Base-by-base conservation (phyloP, 352 stramenopile genomes). In the Phytopythium oedochilum region DNA sequence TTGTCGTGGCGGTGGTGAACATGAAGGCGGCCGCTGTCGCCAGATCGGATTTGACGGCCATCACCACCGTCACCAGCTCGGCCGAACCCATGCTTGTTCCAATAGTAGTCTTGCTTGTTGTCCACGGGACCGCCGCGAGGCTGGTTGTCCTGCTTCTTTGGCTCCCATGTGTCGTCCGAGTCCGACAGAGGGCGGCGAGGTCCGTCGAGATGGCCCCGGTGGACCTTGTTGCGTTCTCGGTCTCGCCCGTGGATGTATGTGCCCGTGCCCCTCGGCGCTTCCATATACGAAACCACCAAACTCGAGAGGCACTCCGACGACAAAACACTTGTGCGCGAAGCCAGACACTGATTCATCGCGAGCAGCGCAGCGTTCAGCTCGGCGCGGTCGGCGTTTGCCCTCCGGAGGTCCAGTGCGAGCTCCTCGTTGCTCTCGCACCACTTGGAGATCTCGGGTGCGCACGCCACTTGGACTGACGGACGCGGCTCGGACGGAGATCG, bases 1-100 rank as follows among this genome's bases (percentile, higher is more conserved):
- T 34, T n/a, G 23, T 42, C 22, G 12, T 31, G 14, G 47, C 35
- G 47, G 22, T 39, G 47, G 46, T 53, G 46, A 5, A n/a, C n/a
- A 26, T 22, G 22, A 18, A 5, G 3, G 4, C 31, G 46, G 28
- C 4, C 15, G 44, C 10, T 17, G 32, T 42, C 46, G 3, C 47
- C 31, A 17, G 31, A 44, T 15, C 47, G 47, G 17, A 54, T 40
- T 18, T 52, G 45, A 7, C 28, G 45, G 12, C 9, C 7, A 6
- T 51, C 14, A 5, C 5, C 9, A 18, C 28, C 32, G 3, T 43
- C 32, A 3, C 22, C 32, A 28, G 12, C n/a, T 20, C 47, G 31
- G 7, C 47, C 47, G 12, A 54, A 54, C 6, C 47, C 47, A 12
- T 54, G 47, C 17, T 44, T 54, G 31, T 54, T 25, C 47, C 31